Conservation (phyloP, 1,284 basidiomycete species). For the Sanghuangporus weigelae region DNA sequence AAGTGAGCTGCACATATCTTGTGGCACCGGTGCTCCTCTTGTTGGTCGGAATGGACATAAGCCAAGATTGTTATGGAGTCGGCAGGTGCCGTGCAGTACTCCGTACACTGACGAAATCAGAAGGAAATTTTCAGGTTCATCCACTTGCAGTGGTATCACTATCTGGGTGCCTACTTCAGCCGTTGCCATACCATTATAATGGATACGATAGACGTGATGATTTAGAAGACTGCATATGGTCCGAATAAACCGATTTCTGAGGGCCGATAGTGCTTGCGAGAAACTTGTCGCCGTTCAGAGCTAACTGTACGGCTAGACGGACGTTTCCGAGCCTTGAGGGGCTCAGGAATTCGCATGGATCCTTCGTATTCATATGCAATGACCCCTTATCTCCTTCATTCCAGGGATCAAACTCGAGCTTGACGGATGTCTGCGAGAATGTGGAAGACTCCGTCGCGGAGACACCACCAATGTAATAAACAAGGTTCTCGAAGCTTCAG, state of each 20-base stretch:
- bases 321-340: constrained; percentile 6
- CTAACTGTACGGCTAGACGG: not conserved
- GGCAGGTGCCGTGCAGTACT: not conserved
- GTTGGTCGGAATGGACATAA: not conserved
- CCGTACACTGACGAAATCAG: not conserved
- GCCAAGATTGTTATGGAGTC: not conserved
- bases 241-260: not conserved
- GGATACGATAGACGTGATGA: not conserved
- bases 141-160: not conserved
- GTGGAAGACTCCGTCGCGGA: not conserved
- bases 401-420: not conserved
- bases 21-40: not conserved
- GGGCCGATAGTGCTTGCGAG: not conserved
- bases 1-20: not conserved
- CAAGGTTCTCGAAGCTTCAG: not conserved
- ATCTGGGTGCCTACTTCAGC: not conserved
- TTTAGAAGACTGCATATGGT: not conserved
- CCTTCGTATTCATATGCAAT: not conserved
- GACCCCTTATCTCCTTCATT: constrained; percentile 1
- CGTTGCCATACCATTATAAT: not conserved
- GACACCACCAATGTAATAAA: not conserved
- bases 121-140: not conserved
- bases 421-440: not conserved
- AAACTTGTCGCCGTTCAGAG: not conserved
- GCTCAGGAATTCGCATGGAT: not conserved